phyloP scores from a whole-genome alignment of 495 filamentous ascomycete species.

The Choiromyces venosus region DNA sequence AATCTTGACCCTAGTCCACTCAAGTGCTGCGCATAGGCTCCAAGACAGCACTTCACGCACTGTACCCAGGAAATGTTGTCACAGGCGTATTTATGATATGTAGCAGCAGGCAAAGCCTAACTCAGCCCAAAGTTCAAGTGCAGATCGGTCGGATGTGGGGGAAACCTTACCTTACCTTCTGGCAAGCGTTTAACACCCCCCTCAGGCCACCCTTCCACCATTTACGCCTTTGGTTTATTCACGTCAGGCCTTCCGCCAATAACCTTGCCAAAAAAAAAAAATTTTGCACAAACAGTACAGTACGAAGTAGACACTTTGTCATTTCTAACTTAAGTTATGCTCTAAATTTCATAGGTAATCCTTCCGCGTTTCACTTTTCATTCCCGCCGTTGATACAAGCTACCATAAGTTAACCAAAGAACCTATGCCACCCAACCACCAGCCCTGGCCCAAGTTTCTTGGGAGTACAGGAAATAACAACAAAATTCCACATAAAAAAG shows the following conservation, averaged over 20 bases:
- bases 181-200: too few relatives aligned
- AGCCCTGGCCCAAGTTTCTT: background rate
- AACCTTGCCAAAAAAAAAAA: background rate
- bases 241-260: background rate
- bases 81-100: too few relatives aligned
- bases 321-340: background rate
- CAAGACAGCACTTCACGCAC: too few relatives aligned
- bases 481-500: background rate
- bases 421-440: background rate
- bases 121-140: too few relatives aligned
- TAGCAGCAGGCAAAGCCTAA: too few relatives aligned
- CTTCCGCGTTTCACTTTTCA: background rate
- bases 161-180: too few relatives aligned
- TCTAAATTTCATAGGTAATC: background rate
- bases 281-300: too few relatives aligned
- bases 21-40: too few relatives aligned
- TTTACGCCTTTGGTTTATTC: background rate
- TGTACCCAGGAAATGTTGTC: too few relatives aligned
- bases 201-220: too few relatives aligned
- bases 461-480: background rate
- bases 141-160: too few relatives aligned
- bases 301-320: background rate
- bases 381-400: background rate
- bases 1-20: too few relatives aligned
- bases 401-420: background rate